Evolutionary conservation across 805 yeast species (phyloP), one percentile per base, ranked within the genome.

Genomic region (Kluyveromyces aestuarii): DNA sequence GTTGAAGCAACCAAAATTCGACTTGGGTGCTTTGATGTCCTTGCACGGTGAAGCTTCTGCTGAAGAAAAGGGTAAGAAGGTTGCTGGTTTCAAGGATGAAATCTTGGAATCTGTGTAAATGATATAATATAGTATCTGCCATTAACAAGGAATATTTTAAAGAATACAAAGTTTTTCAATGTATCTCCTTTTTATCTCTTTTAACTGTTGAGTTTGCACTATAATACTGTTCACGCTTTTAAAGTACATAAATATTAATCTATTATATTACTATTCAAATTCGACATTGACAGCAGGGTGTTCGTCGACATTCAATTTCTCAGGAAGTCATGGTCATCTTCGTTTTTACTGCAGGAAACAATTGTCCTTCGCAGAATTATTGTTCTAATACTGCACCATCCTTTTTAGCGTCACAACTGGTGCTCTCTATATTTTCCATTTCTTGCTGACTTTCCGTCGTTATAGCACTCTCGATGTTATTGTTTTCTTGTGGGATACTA

Each of bases 1-100:
- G 73, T 87, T 91, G 77, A 91, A 91, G 80, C 95, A 85, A 79
- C 98, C 98, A 74, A 91, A 90, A 81, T 88, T 90, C 82, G 98
- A 91, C 75, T 84, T 91, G 70, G 96, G 96, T 76, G 77, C 95
- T 70, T 83, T 91, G 72, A 79, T 91, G 74, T 84, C 97, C 70
- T 86, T 91, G 71, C 98, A 91, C 82, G 98, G 98, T 77, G 98
- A 91, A 81, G 77, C 83, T 63, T 71, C 89, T 61, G 79, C 83
- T 72, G 96, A 90, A 74, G 96, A 93, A 76, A 88, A 95, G 73
- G 97, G 96, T 77, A 90, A 91, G 86, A 90, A 90, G 77, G 91
- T 91, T 69, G 74, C 85, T 63, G 96, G 95, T 75, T 91, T 89
- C 95, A 90, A 91, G 82, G 99, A 91, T 75, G 96, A 87, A 74